A percentile compares a stretch with the other conserved stretches of the same genome.
phyloP scores from a whole-genome alignment of 2,329 filamentous ascomycete genomes.

The Pyrenophora seminiperda region DNA sequence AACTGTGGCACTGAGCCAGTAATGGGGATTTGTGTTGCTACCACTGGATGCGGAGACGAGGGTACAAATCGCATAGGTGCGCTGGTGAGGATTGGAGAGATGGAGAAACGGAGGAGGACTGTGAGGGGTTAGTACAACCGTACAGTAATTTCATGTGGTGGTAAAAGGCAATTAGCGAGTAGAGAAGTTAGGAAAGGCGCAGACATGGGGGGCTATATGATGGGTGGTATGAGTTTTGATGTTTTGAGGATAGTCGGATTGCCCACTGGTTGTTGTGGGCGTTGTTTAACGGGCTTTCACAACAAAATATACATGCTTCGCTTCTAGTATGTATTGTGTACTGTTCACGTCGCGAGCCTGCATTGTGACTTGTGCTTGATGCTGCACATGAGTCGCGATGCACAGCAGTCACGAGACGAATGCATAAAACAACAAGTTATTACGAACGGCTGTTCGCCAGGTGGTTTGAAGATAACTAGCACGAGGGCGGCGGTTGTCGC shows the following conservation, averaged over 20 bases:
- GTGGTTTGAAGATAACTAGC: too few relatives aligned
- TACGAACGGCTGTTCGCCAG: too few relatives aligned
- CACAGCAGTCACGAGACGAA: too few relatives aligned
- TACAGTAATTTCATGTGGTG: not conserved
- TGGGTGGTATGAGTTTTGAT: not conserved
- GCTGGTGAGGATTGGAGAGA: slow-evolving; percentile 19
- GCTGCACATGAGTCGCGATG: too few relatives aligned
- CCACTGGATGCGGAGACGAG: slow-evolving; percentile 23
- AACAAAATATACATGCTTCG: slow-evolving; percentile 13
- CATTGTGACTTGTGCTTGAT: too few relatives aligned
- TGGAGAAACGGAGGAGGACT: slow-evolving; percentile 18
- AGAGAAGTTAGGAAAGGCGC: not conserved
- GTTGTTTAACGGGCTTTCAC: slow-evolving; percentile 4
- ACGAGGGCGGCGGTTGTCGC: too few relatives aligned
- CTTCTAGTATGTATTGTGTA: not conserved
- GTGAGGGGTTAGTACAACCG: slow-evolving; percentile 1
- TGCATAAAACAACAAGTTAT: too few relatives aligned
- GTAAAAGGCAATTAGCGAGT: not conserved
- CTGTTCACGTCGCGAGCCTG: too few relatives aligned
- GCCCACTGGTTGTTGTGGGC: not conserved
- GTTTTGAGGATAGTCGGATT: not conserved
- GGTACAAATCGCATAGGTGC: slow-evolving; percentile 20
- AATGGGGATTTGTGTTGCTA: slow-evolving; percentile 28
- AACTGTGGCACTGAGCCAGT: slow-evolving; percentile 15
- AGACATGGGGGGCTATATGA: not conserved